These are phyloP conservation scores for Vishniacozyma victoriae DNA, from an alignment of 768 basidiomycete genomes.

Conservation along the genomic window DNA sequence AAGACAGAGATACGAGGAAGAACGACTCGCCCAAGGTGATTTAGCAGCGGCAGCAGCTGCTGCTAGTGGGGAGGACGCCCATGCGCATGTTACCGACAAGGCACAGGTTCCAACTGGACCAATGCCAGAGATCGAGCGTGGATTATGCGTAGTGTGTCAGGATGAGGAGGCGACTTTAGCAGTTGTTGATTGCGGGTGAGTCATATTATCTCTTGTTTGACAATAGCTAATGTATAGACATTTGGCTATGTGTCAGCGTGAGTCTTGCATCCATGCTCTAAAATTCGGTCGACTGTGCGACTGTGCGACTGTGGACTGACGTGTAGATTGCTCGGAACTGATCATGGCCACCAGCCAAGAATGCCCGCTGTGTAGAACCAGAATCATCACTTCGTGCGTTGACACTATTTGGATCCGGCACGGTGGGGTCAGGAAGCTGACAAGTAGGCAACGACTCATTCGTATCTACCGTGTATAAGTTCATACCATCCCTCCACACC, in stretches of 20 bases:
- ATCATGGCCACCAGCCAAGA: slow-evolving; percentile 62
- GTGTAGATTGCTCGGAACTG: slow-evolving; percentile 41
- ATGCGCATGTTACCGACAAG: slow-evolving; percentile 1
- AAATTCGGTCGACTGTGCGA: background rate
- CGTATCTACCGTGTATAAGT: slow-evolving; percentile 10
- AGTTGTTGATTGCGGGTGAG: slow-evolving; percentile 87
- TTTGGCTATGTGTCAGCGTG: slow-evolving; percentile 41
- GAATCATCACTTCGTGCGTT: slow-evolving; percentile 34
- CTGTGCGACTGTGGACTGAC: slow-evolving; percentile 9
- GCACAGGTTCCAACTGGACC: slow-evolving; percentile 40
- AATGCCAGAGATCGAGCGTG: slow-evolving; percentile 50
- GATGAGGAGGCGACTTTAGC: slow-evolving; percentile 92
- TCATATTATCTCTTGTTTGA: slow-evolving; percentile 12
- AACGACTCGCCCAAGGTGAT: slow-evolving; percentile 21
- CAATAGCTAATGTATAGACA: slow-evolving; percentile 12
- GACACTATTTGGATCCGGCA: background rate
- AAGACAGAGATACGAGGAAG: slow-evolving; percentile 35
- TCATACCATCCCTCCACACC: too few species aligned
- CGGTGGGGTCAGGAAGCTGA: background rate
- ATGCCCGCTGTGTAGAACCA: slow-evolving; percentile 81
- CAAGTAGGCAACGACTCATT: slow-evolving; percentile 9
- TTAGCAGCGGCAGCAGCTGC: background rate
- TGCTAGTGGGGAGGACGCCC: background rate
- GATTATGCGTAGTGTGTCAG: slow-evolving; percentile 85
- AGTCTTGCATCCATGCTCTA: slow-evolving; percentile 5